A percentile compares a stretch with the other conserved stretches of the same genome.
Conservation (phyloP, 2,329 filamentous ascomycete genomes). For the Colletotrichum sp. region DNA sequence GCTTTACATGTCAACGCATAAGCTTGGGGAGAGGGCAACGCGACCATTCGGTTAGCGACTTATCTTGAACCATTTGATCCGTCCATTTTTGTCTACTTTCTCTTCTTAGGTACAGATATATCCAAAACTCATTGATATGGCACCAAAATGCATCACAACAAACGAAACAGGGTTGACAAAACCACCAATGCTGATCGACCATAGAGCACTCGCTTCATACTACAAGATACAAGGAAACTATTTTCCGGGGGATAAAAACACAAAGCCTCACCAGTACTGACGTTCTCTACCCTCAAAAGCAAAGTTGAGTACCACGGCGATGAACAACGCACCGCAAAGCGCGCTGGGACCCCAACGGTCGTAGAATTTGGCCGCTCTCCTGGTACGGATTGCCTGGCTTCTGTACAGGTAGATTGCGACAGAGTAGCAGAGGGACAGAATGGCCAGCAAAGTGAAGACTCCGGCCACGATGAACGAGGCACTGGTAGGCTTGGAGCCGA, state of each 20-base stretch:
- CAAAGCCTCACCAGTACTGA: constrained; percentile 48
- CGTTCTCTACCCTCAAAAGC: constrained; percentile 73
- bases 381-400: constrained; percentile 81
- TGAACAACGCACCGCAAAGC: constrained; percentile 75
- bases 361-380: constrained; percentile 88
- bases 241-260: neutral
- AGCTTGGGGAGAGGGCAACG: neutral
- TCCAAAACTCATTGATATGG: neutral
- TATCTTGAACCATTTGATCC: neutral
- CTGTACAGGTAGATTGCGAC: constrained; percentile 88
- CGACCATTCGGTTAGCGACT: neutral
- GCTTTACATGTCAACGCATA: neutral
- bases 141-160: neutral
- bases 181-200: neutral
- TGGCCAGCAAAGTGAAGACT: constrained; percentile 82
- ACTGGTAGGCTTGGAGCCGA: constrained; percentile 63
- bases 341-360: constrained; percentile 85
- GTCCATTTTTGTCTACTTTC: neutral
- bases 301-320: constrained; percentile 81
- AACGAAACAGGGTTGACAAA: neutral
- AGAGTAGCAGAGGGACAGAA: constrained; percentile 80
- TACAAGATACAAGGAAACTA: neutral
- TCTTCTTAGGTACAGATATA: neutral
- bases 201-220: neutral
- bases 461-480: constrained; percentile 73